These are phyloP conservation scores for Syncephalastrum monosporum DNA, from an alignment of 371 early-diverging fungal species.

Conservation along the genomic window DNA sequence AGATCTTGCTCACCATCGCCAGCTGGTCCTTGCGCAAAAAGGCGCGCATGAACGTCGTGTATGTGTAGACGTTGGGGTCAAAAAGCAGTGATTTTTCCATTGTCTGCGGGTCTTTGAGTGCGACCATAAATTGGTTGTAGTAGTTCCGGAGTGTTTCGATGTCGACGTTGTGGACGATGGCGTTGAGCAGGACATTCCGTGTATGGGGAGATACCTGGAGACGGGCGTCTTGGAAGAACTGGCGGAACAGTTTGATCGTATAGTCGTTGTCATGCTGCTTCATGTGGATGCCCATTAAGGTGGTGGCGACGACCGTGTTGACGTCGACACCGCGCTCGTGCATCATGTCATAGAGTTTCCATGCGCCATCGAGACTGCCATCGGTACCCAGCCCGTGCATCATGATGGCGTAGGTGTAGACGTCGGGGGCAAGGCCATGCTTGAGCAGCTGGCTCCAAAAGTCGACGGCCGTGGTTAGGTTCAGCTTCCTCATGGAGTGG, in stretches of 20 bases:
- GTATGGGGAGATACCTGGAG: slow-evolving; percentile 29
- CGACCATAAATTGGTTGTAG: slow-evolving; percentile 28
- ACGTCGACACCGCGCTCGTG: slow-evolving; percentile 22
- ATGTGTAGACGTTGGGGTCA: slow-evolving; percentile 31
- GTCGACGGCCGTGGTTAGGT: slow-evolving; percentile 39
- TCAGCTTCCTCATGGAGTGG: slow-evolving; percentile 34
- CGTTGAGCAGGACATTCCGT: slow-evolving; percentile 40
- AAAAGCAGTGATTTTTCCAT: neutral
- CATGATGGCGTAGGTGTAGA: slow-evolving; percentile 47
- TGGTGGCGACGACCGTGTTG: slow-evolving; percentile 35
- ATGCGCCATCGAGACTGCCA: slow-evolving; percentile 42
- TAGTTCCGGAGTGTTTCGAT: slow-evolving; percentile 20
- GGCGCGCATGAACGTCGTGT: slow-evolving; percentile 50
- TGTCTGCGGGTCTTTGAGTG: slow-evolving; percentile 5
- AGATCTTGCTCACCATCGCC: slow-evolving; percentile 39
- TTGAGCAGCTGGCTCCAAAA: slow-evolving; percentile 39
- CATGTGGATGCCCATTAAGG: slow-evolving; percentile 49
- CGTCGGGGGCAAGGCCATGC: slow-evolving; percentile 41
- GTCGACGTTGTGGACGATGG: slow-evolving; percentile 29
- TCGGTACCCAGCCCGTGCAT: slow-evolving; percentile 41
- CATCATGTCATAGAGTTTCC: slow-evolving; percentile 40
- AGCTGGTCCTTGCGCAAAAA: slow-evolving; percentile 39
- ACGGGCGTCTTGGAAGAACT: slow-evolving; percentile 25
- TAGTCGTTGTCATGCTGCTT: slow-evolving; percentile 42
- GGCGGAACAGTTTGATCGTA: slow-evolving; percentile 30